Evolutionary conservation across 192 early-diverging fungal species (phyloP), one percentile per base, ranked within the genome.

Genomic region (Ambispora gerdemannii): DNA sequence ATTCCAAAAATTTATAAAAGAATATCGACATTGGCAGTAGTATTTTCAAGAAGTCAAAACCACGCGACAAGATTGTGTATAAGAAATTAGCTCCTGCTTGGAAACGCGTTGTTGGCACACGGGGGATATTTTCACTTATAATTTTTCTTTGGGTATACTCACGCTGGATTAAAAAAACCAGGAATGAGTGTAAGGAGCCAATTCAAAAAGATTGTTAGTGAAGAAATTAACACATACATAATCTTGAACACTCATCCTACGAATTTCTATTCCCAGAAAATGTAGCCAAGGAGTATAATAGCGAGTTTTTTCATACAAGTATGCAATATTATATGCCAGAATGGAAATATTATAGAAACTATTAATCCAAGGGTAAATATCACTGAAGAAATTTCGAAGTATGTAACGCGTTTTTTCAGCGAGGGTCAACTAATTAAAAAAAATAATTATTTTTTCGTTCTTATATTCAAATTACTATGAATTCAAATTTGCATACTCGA

Each of bases 1-100:
- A 98, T 77, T 96, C 95, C 64, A 95, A 74, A 74, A 98, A 98
- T 64, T 90, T 90, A 80, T 90, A 96, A 75, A 93, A 90, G 79
- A 98, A 95, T 20, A 98, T 92, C 0, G 91, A 89, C 82, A 94
- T 85, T 25, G 95, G 95, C 61, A 98, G 76, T 17, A 90, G 66
- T 1, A 87, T 85, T 67, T 91, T 90, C 36, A 94, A 83, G 69
- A 90, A 79, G 30, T 93, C 88, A 22, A 96, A 77, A 2, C 84
- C 73, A 31, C 83, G 75, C 3, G 85, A 80, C 1, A 89, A 75
- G 8, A 85, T 62, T 35, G 74, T 80, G 33, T 74, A 76, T 19
- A 72, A 65, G 24, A 76, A 64, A 20, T 81, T 76, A 10, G 27
- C 25, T 30, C 30, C 13, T 10, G 67, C 47, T 34, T 73, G 50